A percentile compares a stretch with the other conserved stretches of the same genome.
Conservation (phyloP, 1,284 basidiomycete species). For the Hymenochaete sp. region DNA sequence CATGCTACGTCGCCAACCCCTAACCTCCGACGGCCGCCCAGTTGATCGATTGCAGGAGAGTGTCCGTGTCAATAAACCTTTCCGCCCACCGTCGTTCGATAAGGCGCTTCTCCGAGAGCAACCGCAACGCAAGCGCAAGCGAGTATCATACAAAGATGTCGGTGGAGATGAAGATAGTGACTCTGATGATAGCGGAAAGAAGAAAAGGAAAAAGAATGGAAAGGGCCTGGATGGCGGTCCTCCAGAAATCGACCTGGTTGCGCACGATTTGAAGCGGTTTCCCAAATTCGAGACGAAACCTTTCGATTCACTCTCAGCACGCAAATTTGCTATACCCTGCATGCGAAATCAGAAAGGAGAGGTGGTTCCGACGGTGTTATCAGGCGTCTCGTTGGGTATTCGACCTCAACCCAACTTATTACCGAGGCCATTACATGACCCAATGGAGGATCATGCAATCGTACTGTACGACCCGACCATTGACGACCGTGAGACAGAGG, state of each 20-base stretch:
- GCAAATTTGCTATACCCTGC: constrained; percentile 79
- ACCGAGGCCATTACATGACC: constrained; percentile 90
- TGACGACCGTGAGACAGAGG: constrained; percentile 83
- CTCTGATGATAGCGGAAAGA: constrained; percentile 42
- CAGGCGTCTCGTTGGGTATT: constrained; percentile 78
- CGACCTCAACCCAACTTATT: constrained; percentile 77
- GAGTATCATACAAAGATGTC: constrained; percentile 71
- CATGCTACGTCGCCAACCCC: constrained; percentile 68
- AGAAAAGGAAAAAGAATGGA: constrained; percentile 44
- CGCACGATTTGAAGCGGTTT: constrained; percentile 58
- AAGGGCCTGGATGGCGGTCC: constrained; percentile 39
- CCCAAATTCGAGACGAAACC: constrained; percentile 83
- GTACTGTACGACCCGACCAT: constrained; percentile 96
- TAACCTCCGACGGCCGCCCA: constrained; percentile 55
- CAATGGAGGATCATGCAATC: constrained; percentile 96
- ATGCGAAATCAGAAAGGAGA: constrained; percentile 80
- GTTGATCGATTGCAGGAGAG: constrained; percentile 64
- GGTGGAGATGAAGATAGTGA: constrained; percentile 40
- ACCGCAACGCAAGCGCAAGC: constrained; percentile 72
- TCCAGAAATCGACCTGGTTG: constrained; percentile 25
- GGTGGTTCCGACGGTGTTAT: constrained; percentile 52
- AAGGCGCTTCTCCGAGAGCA: constrained; percentile 44
- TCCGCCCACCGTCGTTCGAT: constrained; percentile 61
- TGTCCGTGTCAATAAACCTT: constrained; percentile 64
- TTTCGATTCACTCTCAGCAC: constrained; percentile 48